Evolutionary conservation across 2,329 filamentous ascomycete genomes (phyloP), one percentile per base, ranked within the genome.

Genomic region (Exophiala aquamarina): DNA sequence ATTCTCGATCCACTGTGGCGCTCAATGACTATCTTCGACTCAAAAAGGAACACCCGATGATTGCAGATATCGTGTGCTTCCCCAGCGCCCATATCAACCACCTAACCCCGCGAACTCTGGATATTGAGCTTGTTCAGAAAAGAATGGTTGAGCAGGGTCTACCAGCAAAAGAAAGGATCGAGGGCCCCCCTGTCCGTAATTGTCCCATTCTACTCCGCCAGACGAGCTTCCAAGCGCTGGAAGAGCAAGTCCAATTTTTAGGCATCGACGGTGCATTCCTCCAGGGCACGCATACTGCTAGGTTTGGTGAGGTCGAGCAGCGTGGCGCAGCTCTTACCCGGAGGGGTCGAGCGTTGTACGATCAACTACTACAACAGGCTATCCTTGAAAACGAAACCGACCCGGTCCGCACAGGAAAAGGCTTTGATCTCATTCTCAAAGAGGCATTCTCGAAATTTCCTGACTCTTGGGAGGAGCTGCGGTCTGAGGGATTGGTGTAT

Each of bases 271-370:
- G 55, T 14, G 18, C 18, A 1, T 55, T 44, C 5, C 44, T 64
- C 0, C 58, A 66, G 4, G 71, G 71, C 2, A 68, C 63, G 0
- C 76, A 79, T 41, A 73, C 65, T 4, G 75, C 76, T 1, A 65
- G 76, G 0, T 79, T 78, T 26, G 76, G 76, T 0, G 76, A 79
- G 56, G 70, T 79, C 6, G 76, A 79, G 54, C 71, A 79, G 54
- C 66, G 76, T 2, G 76, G 76, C 0, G 73, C 70, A 3, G 75
- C 76, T 0, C 62, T 79, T 6, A 79, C 76, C 0, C 61, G 58
- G 0, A 62, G 66, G 3, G 76, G 76, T 0, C 63, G 76, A 1
- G 52, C 58, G 2, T 49, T 77, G 1, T 79, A 78, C 20, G 75
- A 79, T 50, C 49, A 60, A 39, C 58, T 76, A n/a, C 58, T 77